phyloP scores from a whole-genome alignment of 1,139 yeast species.

The Lodderomyces metapsilosis region DNA sequence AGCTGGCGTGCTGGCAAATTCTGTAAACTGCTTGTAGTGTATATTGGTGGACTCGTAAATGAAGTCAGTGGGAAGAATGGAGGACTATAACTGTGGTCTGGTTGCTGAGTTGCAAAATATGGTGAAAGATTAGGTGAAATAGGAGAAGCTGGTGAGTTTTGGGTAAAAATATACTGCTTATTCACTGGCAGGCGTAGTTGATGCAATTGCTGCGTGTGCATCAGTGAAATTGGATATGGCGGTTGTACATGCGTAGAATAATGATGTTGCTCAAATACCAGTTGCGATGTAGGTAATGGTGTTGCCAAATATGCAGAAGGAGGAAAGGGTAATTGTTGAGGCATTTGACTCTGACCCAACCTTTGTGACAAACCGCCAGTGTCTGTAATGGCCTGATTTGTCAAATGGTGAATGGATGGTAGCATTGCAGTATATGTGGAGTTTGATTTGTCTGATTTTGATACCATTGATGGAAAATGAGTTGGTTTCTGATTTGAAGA shows the following conservation, averaged over 20 bases:
- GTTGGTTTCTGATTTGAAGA: background rate
- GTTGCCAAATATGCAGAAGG: background rate
- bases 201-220: background rate
- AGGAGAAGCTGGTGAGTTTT: constrained; percentile 3
- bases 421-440: background rate
- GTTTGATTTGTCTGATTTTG: background rate
- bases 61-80: background rate
- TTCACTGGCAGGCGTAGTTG: background rate
- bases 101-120: background rate
- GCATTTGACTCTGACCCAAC: background rate
- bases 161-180: constrained; percentile 1
- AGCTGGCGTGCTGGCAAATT: no score
- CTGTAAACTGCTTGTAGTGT: background rate
- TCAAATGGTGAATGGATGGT: background rate
- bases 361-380: background rate
- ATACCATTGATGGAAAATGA: background rate
- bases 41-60: background rate
- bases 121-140: constrained; percentile 2
- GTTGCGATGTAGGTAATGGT: background rate
- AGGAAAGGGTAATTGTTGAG: background rate
- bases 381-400: background rate
- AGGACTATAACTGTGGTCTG: background rate
- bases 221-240: background rate
- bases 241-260: background rate
- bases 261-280: background rate